Evolutionary conservation across 805 yeast species (phyloP).

Genomic region (Suhomyces canberraensis): DNA sequence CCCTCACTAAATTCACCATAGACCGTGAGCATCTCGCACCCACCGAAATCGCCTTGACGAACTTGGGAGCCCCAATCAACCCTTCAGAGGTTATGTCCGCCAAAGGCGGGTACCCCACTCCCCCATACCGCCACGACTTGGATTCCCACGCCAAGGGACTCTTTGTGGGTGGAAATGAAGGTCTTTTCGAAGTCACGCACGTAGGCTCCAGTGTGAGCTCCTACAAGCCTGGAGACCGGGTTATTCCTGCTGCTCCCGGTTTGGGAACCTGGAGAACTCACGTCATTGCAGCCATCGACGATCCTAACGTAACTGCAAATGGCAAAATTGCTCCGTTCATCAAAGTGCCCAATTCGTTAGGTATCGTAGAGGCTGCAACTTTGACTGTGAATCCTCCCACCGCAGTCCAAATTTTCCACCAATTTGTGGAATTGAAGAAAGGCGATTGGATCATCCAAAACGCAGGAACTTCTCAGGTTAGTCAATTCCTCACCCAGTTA

Average conservation of each 20-base stretch:
- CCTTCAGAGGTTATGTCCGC: constrained; percentile 88
- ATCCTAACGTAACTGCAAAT: constrained; percentile 4
- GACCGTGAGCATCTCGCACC: constrained; percentile 18
- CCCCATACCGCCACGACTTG: constrained; percentile 37
- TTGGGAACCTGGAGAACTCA: constrained; percentile 26
- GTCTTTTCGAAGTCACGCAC: constrained; percentile 15
- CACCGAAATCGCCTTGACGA: constrained; percentile 55
- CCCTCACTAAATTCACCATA: constrained; percentile 18
- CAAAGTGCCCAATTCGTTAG: constrained; percentile 9
- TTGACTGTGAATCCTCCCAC: constrained; percentile 20
- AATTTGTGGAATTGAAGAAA: constrained; percentile 18
- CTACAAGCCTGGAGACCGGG: constrained; percentile 18
- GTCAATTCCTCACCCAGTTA: constrained; percentile 28
- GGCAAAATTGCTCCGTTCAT: constrained; percentile 10
- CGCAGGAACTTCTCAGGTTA: constrained; percentile 35
- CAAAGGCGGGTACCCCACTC: constrained; percentile 82
- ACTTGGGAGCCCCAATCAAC: constrained; percentile 81
- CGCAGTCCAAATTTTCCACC: constrained; percentile 18
- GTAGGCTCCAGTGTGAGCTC: constrained; percentile 12
- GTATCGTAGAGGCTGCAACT: constrained; percentile 19
- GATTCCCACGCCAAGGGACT: constrained; percentile 9
- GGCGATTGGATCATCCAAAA: constrained; percentile 34
- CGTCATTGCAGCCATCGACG: constrained; percentile 13
- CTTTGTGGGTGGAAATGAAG: constrained; percentile 20
- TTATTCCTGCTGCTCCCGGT: constrained; percentile 15